Percentiles rank a stretch among this genome's conserved stretches.
Evolutionary conservation across 208 protist species (phyloP).

Genomic region (Leishmania gerbilli): DNA sequence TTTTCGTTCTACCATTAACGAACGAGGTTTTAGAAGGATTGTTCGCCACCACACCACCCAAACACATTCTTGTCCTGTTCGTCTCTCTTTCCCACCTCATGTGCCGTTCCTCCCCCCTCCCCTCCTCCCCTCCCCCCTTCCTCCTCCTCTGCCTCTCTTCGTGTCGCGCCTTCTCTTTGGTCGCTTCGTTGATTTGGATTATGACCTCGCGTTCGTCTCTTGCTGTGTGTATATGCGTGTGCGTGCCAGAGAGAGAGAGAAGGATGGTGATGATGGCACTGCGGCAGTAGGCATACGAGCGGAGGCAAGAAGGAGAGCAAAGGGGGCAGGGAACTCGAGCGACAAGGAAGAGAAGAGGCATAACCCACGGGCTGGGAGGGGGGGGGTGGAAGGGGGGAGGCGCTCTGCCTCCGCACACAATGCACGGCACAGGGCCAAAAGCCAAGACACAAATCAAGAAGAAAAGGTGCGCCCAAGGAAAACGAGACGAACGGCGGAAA

Average conservation of each 20-base stretch:
- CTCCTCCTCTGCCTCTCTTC: not conserved
- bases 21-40: no score
- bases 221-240: not conserved
- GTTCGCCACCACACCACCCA: not conserved
- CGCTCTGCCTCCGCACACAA: not conserved
- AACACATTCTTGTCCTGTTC: not conserved
- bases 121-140: not conserved
- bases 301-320: not conserved
- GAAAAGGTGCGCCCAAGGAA: not conserved
- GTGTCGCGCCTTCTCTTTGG: not conserved
- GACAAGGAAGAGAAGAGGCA: not conserved
- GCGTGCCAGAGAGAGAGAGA: no score
- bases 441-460: not conserved
- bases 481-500: not conserved
- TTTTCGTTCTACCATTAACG: not conserved
- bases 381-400: no score
- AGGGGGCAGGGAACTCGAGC: not conserved
- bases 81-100: not conserved
- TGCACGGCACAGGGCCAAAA: not conserved
- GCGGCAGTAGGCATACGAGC: not conserved
- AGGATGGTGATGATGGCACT: not conserved
- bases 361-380: not conserved
- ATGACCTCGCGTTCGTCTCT: not conserved
- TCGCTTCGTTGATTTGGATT: not conserved
- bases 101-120: not conserved